Conservation (phyloP, 2,329 filamentous ascomycete genomes). For the Pyrenophora seminiperda region DNA sequence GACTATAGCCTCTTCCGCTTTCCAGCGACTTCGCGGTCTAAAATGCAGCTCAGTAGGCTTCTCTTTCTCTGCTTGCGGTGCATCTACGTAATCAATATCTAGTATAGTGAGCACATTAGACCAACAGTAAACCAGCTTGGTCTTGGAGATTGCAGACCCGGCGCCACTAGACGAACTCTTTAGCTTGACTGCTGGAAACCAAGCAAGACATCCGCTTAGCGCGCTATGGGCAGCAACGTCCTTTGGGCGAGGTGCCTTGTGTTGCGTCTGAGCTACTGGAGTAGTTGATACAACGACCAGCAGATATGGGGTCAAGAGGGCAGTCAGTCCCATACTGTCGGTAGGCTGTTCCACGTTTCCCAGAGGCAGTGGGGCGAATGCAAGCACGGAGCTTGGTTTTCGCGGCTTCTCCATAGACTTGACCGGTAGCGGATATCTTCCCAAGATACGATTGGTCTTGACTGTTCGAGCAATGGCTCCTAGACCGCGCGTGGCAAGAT, state of each 20-base stretch:
- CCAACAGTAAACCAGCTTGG: conserved; percentile 97
- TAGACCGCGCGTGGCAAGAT: conserved; percentile 88
- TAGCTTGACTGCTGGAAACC: conserved; percentile 95
- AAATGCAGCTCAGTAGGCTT: conserved; percentile 81
- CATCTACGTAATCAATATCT: conserved; percentile 73
- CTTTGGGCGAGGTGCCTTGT: conserved; percentile 89
- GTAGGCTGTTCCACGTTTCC: conserved; percentile 92
- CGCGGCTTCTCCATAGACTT: conserved; percentile 67
- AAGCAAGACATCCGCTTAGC: conserved; percentile 91
- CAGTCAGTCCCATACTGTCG: conserved; percentile 86
- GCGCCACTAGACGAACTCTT: conserved; percentile 73
- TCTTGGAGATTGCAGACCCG: conserved; percentile 72
- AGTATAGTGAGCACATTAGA: conserved; percentile 95
- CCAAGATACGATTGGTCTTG: conserved; percentile 87
- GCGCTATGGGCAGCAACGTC: conserved; percentile 88
- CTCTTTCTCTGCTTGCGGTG: conserved; percentile 69
- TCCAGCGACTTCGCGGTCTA: conserved; percentile 83
- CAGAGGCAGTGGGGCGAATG: conserved; percentile 85
- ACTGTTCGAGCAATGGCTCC: conserved; percentile 84
- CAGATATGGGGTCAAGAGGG: conserved; percentile 93
- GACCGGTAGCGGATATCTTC: conserved; percentile 79
- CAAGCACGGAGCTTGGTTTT: conserved; percentile 93
- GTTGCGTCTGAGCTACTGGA: conserved; percentile 92
- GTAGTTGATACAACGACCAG: conserved; percentile 97
- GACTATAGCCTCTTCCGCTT: conserved; percentile 91